Evolutionary conservation across 805 yeast species (phyloP).

Genomic region (Tetrapisispora fleetii): DNA sequence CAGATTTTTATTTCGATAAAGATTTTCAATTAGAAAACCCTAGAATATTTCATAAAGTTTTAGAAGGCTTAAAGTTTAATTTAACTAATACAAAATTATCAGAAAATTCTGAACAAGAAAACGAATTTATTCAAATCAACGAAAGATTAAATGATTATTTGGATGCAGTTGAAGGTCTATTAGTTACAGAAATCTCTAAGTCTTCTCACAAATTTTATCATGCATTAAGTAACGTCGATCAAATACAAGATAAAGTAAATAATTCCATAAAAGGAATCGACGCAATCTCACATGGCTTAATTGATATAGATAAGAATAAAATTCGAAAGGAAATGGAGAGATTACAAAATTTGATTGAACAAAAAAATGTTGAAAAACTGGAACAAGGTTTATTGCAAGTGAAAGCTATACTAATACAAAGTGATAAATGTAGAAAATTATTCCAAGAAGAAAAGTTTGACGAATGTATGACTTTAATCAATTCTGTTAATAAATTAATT

Average conservation of each 20-base stretch:
- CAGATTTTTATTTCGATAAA: constrained; percentile 54
- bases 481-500: constrained; percentile 47
- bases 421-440: constrained; percentile 30
- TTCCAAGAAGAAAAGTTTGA: constrained; percentile 36
- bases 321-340: constrained; percentile 42
- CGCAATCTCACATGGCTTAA: constrained; percentile 38
- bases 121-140: constrained; percentile 52
- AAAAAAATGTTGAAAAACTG: constrained; percentile 50
- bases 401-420: constrained; percentile 35
- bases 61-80: constrained; percentile 44
- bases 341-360: constrained; percentile 40
- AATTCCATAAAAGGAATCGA: constrained; percentile 40
- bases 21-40: constrained; percentile 84
- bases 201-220: constrained; percentile 79
- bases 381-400: constrained; percentile 51
- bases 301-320: constrained; percentile 38
- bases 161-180: constrained; percentile 73
- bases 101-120: constrained; percentile 28
- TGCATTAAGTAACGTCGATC: constrained; percentile 70
- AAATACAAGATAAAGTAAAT: constrained; percentile 46
- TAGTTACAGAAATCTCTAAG: constrained; percentile 72
- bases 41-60: constrained; percentile 64
- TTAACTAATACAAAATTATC: constrained; percentile 25
- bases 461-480: constrained; percentile 47
- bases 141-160: constrained; percentile 74